These are phyloP conservation scores for Trichoderma hamatum DNA, from an alignment of 2,329 filamentous ascomycete species.

Conservation along the genomic window DNA sequence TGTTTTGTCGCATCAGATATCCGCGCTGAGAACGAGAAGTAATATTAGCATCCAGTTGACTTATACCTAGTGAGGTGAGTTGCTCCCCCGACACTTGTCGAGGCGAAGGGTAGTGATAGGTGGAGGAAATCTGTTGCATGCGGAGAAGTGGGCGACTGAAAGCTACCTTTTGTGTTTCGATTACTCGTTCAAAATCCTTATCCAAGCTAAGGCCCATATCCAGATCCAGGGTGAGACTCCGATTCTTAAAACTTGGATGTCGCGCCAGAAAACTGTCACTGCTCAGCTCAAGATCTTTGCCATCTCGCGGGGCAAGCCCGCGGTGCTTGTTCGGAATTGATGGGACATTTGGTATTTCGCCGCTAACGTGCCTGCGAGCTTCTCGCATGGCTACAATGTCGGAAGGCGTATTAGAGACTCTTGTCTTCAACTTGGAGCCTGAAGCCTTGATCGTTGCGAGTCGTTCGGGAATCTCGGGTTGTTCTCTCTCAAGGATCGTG, in stretches of 20 bases:
- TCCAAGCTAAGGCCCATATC: slow-evolving; percentile 86
- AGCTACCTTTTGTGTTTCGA: slow-evolving; percentile 92
- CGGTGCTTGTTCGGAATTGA: slow-evolving; percentile 64
- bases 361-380: slow-evolving; percentile 80
- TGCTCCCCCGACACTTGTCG: slow-evolving; percentile 51
- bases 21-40: slow-evolving; percentile 77
- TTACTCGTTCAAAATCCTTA: slow-evolving; percentile 90
- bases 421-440: slow-evolving; percentile 84
- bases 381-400: slow-evolving; percentile 86
- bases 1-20: slow-evolving; percentile 98
- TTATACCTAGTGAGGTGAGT: slow-evolving; percentile 21
- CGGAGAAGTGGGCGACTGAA: slow-evolving; percentile 32
- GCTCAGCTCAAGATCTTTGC: slow-evolving; percentile 42
- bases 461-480: slow-evolving; percentile 74
- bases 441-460: slow-evolving; percentile 87
- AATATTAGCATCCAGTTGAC: slow-evolving; percentile 62
- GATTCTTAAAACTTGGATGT: slow-evolving; percentile 75
- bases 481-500: slow-evolving; percentile 48
- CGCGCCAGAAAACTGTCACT: slow-evolving; percentile 56
- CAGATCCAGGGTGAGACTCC: slow-evolving; percentile 79
- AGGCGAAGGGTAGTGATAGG: slow-evolving; percentile 30
- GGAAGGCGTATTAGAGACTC: slow-evolving; percentile 83
- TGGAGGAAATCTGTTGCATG: slow-evolving; percentile 29
- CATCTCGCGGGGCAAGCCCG: slow-evolving; percentile 56
- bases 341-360: slow-evolving; percentile 64